Conservation (phyloP, 2,329 filamentous ascomycete species). For the Neobulgaria alba region DNA sequence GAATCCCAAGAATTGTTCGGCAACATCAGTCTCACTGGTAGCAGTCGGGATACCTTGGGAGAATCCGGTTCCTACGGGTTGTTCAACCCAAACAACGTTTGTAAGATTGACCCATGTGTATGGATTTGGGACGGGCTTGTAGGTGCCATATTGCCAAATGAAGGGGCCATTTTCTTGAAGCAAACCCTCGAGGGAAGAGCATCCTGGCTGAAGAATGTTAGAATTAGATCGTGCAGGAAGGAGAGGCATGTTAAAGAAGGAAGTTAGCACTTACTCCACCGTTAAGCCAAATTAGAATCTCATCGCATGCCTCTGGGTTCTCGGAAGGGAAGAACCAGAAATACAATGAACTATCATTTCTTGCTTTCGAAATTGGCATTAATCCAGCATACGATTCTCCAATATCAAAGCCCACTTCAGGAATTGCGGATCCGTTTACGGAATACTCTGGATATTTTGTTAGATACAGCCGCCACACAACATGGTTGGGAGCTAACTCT, state of each 20-base stretch:
- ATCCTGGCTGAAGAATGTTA: constrained; percentile 49
- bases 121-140: constrained; percentile 20
- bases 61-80: constrained; percentile 38
- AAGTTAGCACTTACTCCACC: no score
- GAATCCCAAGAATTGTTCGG: constrained; percentile 50
- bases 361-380: constrained; percentile 42
- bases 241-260: background rate
- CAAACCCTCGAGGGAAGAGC: constrained; percentile 87
- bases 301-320: constrained; percentile 38
- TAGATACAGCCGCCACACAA: background rate
- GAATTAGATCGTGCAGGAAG: background rate
- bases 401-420: constrained; percentile 19
- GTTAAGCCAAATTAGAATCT: constrained; percentile 71
- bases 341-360: constrained; percentile 34
- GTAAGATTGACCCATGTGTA: constrained; percentile 25
- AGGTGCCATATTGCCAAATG: constrained; percentile 24
- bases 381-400: constrained; percentile 28
- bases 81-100: constrained; percentile 25
- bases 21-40: constrained; percentile 42
- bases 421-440: constrained; percentile 14
- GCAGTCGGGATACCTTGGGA: constrained; percentile 44
- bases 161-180: constrained; percentile 46
- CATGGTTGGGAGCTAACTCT: background rate
- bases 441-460: constrained; percentile 10
- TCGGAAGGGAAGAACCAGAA: constrained; percentile 46